These are phyloP conservation scores for Helicosporidium sp. DNA, from an alignment of 139 green algal species.

Conservation along the genomic window DNA sequence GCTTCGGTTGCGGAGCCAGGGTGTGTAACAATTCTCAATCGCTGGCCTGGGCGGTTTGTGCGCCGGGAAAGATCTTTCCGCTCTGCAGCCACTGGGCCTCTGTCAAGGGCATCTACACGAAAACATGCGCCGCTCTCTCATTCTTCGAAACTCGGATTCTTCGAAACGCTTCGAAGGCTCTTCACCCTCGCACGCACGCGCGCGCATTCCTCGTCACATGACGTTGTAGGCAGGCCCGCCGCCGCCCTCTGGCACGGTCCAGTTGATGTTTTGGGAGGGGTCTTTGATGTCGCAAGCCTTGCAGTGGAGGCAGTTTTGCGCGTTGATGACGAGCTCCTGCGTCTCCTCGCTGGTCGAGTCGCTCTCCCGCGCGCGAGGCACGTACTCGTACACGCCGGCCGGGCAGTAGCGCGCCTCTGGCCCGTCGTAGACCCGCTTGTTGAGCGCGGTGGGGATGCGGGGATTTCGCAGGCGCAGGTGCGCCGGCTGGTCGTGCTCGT, in stretches of 20 bases:
- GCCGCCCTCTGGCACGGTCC: constrained; percentile 74
- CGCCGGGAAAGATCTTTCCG: no score
- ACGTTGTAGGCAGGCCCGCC: constrained; percentile 66
- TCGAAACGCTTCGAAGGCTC: no score
- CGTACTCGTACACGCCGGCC: constrained; percentile 79
- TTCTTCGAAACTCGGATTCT: no score
- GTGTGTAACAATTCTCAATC: no score
- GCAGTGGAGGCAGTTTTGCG: constrained; percentile 96
- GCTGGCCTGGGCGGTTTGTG: no score
- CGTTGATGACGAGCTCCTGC: constrained; percentile 62
- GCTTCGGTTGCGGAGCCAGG: no score
- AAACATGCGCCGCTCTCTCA: no score
- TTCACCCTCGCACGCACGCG: no score
- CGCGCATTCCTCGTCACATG: constrained; percentile 29
- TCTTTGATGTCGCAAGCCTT: constrained; percentile 92
- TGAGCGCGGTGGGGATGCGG: constrained; percentile 40
- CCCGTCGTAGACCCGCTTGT: constrained; percentile 48
- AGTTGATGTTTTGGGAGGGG: constrained; percentile 72
- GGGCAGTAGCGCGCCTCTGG: constrained; percentile 64
- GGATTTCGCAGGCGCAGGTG: constrained; percentile 60
- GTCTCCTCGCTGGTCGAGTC: constrained; percentile 1
- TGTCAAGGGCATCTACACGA: no score
- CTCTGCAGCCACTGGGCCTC: no score
- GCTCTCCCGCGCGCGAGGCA: no score
- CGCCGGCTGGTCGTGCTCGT: constrained; percentile 78